These are phyloP conservation scores for Mycena maculata DNA, from an alignment of 768 basidiomycete genomes.

Conservation along the genomic window DNA sequence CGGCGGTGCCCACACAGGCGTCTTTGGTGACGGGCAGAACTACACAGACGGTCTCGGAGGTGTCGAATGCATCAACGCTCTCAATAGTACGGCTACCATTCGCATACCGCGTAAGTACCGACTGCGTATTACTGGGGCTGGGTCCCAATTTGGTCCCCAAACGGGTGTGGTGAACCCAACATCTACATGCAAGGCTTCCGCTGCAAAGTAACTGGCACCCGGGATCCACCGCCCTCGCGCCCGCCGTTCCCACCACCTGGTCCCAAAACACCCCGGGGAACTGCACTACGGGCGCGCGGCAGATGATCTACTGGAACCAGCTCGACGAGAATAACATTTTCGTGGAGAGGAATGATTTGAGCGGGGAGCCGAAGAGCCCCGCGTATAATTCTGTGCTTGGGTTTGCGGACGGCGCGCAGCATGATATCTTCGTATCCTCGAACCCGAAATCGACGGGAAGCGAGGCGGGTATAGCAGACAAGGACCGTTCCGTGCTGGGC, in stretches of 20 bases:
- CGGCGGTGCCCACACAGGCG: slow-evolving; percentile 39
- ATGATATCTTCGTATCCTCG: slow-evolving; percentile 15
- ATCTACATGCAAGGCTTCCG: slow-evolving; percentile 57
- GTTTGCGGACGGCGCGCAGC: slow-evolving; percentile 35
- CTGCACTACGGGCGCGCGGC: slow-evolving; percentile 55
- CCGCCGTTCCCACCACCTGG: slow-evolving; percentile 53
- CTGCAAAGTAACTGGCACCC: slow-evolving; percentile 53
- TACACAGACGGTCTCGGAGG: slow-evolving; percentile 44
- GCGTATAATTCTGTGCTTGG: slow-evolving; percentile 52
- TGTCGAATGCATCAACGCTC: slow-evolving; percentile 45
- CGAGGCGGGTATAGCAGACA: neutral
- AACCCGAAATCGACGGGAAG: neutral
- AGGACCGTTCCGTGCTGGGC: slow-evolving; percentile 1
- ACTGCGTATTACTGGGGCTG: slow-evolving; percentile 52
- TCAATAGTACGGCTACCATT: slow-evolving; percentile 46
- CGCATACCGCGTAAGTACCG: neutral
- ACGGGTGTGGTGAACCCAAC: slow-evolving; percentile 56
- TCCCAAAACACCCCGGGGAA: slow-evolving; percentile 50
- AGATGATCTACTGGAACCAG: slow-evolving; percentile 60
- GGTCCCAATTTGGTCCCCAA: too few species aligned
- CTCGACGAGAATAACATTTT: slow-evolving; percentile 56
- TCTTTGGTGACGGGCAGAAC: slow-evolving; percentile 48
- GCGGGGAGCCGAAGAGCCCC: slow-evolving; percentile 54
- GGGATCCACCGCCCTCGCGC: slow-evolving; percentile 44
- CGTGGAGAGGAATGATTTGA: slow-evolving; percentile 53